A percentile compares a stretch with the other conserved stretches of the same genome.
These are phyloP conservation scores for Trichoderma koningii DNA, from an alignment of 2,329 filamentous ascomycete species.

Conservation along the genomic window DNA sequence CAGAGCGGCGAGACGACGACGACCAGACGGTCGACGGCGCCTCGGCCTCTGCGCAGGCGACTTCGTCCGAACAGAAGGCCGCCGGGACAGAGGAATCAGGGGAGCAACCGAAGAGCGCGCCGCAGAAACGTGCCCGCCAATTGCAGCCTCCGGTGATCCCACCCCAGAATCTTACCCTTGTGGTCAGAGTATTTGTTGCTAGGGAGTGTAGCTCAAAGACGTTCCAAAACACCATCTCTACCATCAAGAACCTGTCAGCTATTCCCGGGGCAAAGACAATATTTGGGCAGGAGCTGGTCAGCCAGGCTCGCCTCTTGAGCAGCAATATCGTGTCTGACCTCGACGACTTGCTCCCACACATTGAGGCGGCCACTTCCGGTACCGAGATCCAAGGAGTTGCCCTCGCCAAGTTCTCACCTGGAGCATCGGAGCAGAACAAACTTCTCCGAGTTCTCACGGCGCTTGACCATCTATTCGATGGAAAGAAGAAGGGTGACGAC, in stretches of 20 bases:
- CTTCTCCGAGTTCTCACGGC: slow-evolving; percentile 88
- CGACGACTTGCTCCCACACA: slow-evolving; percentile 80
- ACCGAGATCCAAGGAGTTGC: slow-evolving; percentile 96
- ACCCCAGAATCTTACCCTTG: slow-evolving; percentile 82
- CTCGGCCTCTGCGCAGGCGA: slow-evolving; percentile 36
- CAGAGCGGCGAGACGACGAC: slow-evolving; percentile 39
- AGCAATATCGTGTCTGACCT: slow-evolving; percentile 83
- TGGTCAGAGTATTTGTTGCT: slow-evolving; percentile 95
- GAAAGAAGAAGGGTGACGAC: slow-evolving; percentile 64
- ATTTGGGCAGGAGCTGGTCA: slow-evolving; percentile 90
- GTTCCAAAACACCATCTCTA: slow-evolving; percentile 94
- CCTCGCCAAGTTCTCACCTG: slow-evolving; percentile 91
- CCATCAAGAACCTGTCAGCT: slow-evolving; percentile 96
- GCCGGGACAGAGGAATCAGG: slow-evolving; percentile 33
- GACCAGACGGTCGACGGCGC: slow-evolving; percentile 28
- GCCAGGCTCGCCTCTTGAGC: slow-evolving; percentile 81
- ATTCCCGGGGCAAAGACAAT: slow-evolving; percentile 87
- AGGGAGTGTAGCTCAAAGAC: slow-evolving; percentile 97
- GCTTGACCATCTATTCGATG: slow-evolving; percentile 92
- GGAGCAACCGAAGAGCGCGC: slow-evolving; percentile 44
- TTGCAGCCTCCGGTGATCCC: slow-evolving; percentile 83
- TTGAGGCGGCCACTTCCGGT: slow-evolving; percentile 80
- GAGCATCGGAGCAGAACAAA: slow-evolving; percentile 95
- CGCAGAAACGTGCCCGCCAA: slow-evolving; percentile 56
- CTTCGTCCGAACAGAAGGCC: slow-evolving; percentile 33